Conservation (phyloP, 2,329 filamentous ascomycete species). For the Passalora sequoiae region DNA sequence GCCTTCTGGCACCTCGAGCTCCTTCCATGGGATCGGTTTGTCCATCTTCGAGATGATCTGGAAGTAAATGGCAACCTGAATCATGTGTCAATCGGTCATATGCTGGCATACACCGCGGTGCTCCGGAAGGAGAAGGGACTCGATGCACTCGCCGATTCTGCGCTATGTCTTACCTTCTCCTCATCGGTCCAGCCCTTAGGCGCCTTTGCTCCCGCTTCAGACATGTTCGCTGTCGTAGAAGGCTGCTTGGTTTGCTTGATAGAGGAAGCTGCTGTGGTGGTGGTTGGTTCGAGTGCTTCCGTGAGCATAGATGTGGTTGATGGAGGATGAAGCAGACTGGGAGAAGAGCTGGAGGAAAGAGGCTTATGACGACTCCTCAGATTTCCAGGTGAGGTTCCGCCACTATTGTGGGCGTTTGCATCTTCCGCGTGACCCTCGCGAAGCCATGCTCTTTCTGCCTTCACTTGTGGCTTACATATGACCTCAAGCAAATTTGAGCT, state of each 20-base stretch:
- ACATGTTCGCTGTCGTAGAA: conserved; percentile 24
- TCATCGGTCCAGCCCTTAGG: conserved; percentile 29
- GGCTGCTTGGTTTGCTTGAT: conserved; percentile 7
- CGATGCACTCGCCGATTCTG: no score
- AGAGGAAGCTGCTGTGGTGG: background rate
- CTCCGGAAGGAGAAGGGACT: no score
- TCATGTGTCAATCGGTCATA: no score
- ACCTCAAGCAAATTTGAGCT: no score
- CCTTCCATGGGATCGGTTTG: conserved; percentile 27
- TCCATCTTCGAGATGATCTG: conserved; percentile 26
- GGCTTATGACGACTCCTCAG: background rate
- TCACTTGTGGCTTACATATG: background rate
- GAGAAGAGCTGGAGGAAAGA: background rate
- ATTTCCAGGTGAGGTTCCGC: background rate
- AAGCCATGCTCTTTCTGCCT: background rate
- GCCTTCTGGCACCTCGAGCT: conserved; percentile 28
- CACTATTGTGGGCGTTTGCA: background rate
- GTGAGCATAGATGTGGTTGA: no score
- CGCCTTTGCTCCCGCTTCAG: conserved; percentile 13
- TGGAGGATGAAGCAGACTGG: background rate
- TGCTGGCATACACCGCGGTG: no score
- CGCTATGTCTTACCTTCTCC: conserved; percentile 28
- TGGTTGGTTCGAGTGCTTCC: background rate
- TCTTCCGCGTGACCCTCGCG: background rate
- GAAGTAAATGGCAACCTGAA: conserved; percentile 28